phyloP scores from a whole-genome alignment of 202 grass and related monocot species.

The Schoenoplectus triqueter region DNA sequence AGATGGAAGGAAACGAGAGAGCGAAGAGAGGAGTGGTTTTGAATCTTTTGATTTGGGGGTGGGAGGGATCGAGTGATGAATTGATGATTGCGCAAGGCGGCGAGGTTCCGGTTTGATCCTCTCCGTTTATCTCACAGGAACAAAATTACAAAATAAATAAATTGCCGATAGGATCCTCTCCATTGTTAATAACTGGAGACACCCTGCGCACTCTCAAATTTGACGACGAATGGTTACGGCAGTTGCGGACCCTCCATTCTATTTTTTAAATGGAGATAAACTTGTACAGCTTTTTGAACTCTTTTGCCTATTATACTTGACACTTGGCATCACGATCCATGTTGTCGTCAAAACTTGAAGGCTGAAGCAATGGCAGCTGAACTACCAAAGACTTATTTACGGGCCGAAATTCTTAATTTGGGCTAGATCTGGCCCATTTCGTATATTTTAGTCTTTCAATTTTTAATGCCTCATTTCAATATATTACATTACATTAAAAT shows the following conservation, averaged over 20 bases:
- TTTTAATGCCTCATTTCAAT: neutral
- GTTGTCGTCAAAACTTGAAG: neutral
- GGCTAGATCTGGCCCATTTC: constrained; percentile 4
- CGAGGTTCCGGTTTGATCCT: neutral
- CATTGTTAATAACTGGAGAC: neutral
- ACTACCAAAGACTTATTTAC: constrained; percentile 2
- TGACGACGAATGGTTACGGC: neutral
- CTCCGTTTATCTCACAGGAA: neutral
- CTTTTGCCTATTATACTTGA: neutral
- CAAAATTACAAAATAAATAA: neutral
- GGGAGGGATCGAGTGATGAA: too few species aligned
- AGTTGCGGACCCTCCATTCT: neutral
- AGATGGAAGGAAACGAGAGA: too few species aligned
- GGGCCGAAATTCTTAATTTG: neutral
- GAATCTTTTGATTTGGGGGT: too few species aligned
- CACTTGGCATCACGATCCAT: neutral
- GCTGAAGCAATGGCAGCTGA: neutral
- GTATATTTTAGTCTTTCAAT: neutral
- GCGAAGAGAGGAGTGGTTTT: too few species aligned
- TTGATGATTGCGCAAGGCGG: neutral
- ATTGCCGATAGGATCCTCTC: neutral
- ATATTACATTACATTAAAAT: neutral
- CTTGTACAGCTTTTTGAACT: neutral
- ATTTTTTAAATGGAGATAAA: neutral
- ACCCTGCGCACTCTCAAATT: neutral